A percentile compares a stretch with the other conserved stretches of the same genome.
Evolutionary conservation across 176 grass and related monocot species (phyloP).

Genomic region (Secale cereale): DNA sequence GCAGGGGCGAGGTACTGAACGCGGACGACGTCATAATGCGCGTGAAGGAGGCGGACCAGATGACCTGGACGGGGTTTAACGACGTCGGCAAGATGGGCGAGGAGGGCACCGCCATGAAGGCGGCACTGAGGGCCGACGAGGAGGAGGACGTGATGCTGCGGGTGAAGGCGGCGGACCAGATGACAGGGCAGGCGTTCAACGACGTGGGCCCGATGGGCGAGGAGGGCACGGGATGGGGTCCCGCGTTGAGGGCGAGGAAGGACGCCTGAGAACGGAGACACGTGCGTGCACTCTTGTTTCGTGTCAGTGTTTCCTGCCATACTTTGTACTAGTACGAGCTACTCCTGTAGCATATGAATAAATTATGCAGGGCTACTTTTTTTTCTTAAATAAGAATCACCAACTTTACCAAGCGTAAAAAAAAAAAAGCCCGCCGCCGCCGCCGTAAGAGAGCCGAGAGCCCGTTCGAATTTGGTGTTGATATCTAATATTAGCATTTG

Average conservation of each 20-base stretch:
- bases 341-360: too few relatives aligned
- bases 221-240: conserved; percentile 33
- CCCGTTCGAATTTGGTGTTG: too few relatives aligned
- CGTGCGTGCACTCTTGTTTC: not conserved
- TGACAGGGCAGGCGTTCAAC: conserved; percentile 44
- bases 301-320: not conserved
- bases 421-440: too few relatives aligned
- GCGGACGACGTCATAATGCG: conserved; percentile 23
- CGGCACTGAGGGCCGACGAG: not conserved
- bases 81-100: conserved; percentile 39
- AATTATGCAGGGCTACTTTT: too few relatives aligned
- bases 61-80: conserved; percentile 43
- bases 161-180: conserved; percentile 36
- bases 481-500: too few relatives aligned
- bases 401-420: too few relatives aligned
- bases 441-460: too few relatives aligned
- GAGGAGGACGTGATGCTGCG: conserved; percentile 29
- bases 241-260: not conserved
- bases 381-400: too few relatives aligned
- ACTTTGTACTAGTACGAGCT: too few relatives aligned
- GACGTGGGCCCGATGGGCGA: conserved; percentile 36
- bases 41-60: conserved; percentile 36
- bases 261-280: not conserved
- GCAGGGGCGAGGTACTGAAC: not conserved
- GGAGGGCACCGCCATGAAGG: conserved; percentile 29